Conservation (phyloP, 2,329 filamentous ascomycete genomes). For the Beauveria sp. region DNA sequence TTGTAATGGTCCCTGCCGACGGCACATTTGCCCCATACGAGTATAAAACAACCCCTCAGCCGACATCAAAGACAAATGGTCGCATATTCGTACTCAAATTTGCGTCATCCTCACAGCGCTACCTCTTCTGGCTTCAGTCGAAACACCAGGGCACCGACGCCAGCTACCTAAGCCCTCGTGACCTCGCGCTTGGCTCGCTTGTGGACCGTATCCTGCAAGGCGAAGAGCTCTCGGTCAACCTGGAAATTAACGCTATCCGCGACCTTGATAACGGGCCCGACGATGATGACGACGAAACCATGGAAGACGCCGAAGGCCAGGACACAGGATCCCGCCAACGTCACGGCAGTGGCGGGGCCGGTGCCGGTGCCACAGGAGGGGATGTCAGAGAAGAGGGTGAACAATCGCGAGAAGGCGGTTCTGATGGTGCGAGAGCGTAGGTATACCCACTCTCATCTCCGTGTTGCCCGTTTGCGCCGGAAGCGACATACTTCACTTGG, state of each 20-base stretch:
- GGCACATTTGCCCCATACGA: conserved; percentile 81
- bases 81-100: conserved; percentile 94
- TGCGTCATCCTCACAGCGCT: conserved; percentile 78
- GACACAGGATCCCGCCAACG: conserved; percentile 48
- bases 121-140: conserved; percentile 96
- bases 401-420: conserved; percentile 81
- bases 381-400: conserved; percentile 88
- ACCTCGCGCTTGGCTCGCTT: conserved; percentile 80
- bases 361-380: conserved; percentile 78
- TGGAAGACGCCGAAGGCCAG: conserved; percentile 58
- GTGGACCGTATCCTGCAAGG: conserved; percentile 80
- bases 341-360: conserved; percentile 68
- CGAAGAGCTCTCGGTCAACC: conserved; percentile 73
- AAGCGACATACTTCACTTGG: conserved; percentile 5
- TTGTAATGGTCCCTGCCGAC: conserved; percentile 89
- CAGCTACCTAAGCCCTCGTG: conserved; percentile 75
- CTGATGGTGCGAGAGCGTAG: conserved; percentile 99
- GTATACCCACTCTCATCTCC: conserved; percentile 42
- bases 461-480: conserved; percentile 10
- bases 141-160: conserved; percentile 70
- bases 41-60: conserved; percentile 45
- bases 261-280: conserved; percentile 41
- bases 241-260: conserved; percentile 60
- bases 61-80: conserved; percentile 65
- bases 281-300: conserved; percentile 53